Conservation (phyloP, 2,329 filamentous ascomycete genomes). For the Fusarium odoratissimum region DNA sequence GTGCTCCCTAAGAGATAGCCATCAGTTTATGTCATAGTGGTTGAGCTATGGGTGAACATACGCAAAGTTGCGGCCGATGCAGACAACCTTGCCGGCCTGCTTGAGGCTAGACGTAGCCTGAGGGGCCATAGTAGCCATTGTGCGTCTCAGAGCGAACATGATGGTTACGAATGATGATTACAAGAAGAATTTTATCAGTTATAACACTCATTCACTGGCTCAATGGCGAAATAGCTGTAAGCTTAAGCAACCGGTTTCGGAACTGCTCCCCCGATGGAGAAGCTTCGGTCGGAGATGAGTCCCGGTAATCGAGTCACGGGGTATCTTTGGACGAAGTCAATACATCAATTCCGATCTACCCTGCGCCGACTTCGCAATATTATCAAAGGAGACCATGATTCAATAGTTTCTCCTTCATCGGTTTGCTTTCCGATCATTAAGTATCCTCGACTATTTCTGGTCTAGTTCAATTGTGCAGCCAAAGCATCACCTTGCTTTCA, state of each 20-base stretch:
- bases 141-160: slow-evolving; percentile 54
- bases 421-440: background rate
- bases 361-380: slow-evolving; percentile 18
- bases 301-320: slow-evolving; percentile 23
- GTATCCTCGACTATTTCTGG: background rate
- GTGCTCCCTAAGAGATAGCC: slow-evolving; percentile 74
- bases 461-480: background rate
- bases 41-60: slow-evolving; percentile 56
- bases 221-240: slow-evolving; percentile 5
- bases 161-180: slow-evolving; percentile 8
- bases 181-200: background rate
- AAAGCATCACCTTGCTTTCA: background rate
- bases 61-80: slow-evolving; percentile 97
- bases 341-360: slow-evolving; percentile 4
- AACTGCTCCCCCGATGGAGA: slow-evolving; percentile 36
- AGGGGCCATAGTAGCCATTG: slow-evolving; percentile 54
- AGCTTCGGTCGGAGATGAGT: slow-evolving; percentile 44
- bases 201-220: background rate
- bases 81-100: slow-evolving; percentile 81
- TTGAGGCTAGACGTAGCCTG: slow-evolving; percentile 58
- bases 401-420: background rate
- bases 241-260: slow-evolving; percentile 33
- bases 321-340: background rate
- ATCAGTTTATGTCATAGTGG: slow-evolving; percentile 21
- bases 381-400: background rate